Base-by-base conservation (phyloP, 371 early-diverging fungal genomes). In the Mucor plumbeus region DNA sequence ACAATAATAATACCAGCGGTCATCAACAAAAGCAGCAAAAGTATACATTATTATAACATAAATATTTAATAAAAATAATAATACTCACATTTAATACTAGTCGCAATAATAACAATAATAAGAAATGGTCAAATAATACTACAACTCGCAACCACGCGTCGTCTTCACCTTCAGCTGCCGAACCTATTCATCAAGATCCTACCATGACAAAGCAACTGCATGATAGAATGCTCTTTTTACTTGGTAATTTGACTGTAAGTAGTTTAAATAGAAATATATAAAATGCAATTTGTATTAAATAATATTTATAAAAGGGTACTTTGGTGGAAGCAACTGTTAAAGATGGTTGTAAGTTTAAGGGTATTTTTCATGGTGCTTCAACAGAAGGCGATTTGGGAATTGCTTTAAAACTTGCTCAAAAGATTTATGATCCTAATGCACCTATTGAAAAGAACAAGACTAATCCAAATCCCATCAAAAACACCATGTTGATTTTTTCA, bases 331-430 rank as follows among this genome's bases (percentile, higher is more conserved):
- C 93, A 21, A 84, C 82, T 0, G 85, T 90, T 14, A 87, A 82
- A 53, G 80, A 85, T 43, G 94, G 94, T 5, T 72, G 83, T 47
- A 82, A 81, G 55, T 94, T 88, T 68, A 88, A 88, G 67, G 96
- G 97, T 2, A 76, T 96, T 13, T 87, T 94, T 65, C 91, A 92
- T 58, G 86, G 92, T 8, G 88, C 91, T 31, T 85, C 86, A 31
- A 87, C 92, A 1, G 87, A 88, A 53, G 88, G 89, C 8, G 94
- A 93, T 48, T 80, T 93, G n/a, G 89, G 90, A 50, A 85, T 95
- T n/a, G 85, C 90, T 4, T 82, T 97, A 50, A 86, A 85, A 56
- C 73, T 88, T 54, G 93, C 90, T 8, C 83, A 87, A 59, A 79
- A 75, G 58, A 68, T 83, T 0, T 60, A 67, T 54, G 77, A 80